These are phyloP conservation scores for Umbellularia californica DNA, from an alignment of 164 flowering plant genomes.

Conservation along the genomic window DNA sequence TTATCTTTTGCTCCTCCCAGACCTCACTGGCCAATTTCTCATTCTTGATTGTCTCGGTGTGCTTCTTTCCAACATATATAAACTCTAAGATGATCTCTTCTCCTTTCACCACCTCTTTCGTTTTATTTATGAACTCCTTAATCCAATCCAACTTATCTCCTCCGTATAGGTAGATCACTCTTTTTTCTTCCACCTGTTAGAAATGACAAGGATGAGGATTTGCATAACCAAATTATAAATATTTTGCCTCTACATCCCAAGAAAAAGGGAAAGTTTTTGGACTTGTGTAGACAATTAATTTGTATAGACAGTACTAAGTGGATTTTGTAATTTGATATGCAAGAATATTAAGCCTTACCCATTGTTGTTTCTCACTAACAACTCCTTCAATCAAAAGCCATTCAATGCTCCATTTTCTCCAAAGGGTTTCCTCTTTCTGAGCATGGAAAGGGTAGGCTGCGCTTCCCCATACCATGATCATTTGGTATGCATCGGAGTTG, in stretches of 20 bases:
- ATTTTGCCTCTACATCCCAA: no score
- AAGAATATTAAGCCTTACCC: constrained; percentile 25
- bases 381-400: constrained; percentile 23
- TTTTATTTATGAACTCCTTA: constrained; percentile 22
- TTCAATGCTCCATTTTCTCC: constrained; percentile 16
- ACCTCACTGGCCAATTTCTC: constrained; percentile 23
- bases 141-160: constrained; percentile 46
- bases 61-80: constrained; percentile 40
- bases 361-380: constrained; percentile 16
- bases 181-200: constrained; percentile 20
- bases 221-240: neutral
- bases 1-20: constrained; percentile 22
- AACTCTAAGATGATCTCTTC: constrained; percentile 23
- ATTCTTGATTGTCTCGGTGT: constrained; percentile 5
- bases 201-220: neutral
- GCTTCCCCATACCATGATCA: constrained; percentile 38
- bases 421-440: constrained; percentile 21
- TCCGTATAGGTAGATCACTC: constrained; percentile 35
- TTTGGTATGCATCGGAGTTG: constrained; percentile 27
- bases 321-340: neutral
- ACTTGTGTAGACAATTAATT: neutral
- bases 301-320: neutral
- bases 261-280: no score
- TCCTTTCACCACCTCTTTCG: constrained; percentile 8
- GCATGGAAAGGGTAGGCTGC: constrained; percentile 33